Conservation (phyloP, 805 yeast species). For the Candida dajiaensis region DNA sequence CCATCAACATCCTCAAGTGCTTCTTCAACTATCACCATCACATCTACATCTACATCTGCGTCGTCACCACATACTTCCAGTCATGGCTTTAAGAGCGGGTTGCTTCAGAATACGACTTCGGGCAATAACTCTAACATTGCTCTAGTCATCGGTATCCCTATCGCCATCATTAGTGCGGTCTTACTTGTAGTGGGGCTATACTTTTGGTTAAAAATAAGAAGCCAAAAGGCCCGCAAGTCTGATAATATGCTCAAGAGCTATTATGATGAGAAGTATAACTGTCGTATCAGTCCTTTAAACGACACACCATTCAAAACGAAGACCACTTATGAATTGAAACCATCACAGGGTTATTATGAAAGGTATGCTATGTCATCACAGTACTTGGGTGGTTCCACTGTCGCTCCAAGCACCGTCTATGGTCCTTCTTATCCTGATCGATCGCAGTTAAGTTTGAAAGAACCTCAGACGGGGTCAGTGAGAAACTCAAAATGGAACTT, state of each 20-base stretch:
- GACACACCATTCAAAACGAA: slow-evolving; percentile 11
- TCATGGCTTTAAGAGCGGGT: neutral
- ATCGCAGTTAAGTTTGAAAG: slow-evolving; percentile 18
- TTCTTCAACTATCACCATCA: neutral
- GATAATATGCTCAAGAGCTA: slow-evolving; percentile 9
- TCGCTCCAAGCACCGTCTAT: neutral
- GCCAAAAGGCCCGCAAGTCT: slow-evolving; percentile 1
- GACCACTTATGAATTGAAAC: slow-evolving; percentile 12
- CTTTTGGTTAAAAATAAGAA: slow-evolving; percentile 12
- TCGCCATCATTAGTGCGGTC: slow-evolving; percentile 16
- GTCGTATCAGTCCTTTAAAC: slow-evolving; percentile 10
- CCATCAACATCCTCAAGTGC: neutral
- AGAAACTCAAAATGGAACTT: slow-evolving; percentile 17
- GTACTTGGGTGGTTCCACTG: neutral
- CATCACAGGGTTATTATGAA: neutral
- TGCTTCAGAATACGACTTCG: slow-evolving; percentile 1
- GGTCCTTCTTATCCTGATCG: neutral
- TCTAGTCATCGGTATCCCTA: slow-evolving; percentile 22
- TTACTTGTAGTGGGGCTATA: slow-evolving; percentile 10
- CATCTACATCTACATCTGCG: neutral
- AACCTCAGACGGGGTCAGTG: slow-evolving; percentile 7
- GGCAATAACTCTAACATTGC: slow-evolving; percentile 12
- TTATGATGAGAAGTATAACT: slow-evolving; percentile 22
- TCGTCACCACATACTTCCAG: neutral
- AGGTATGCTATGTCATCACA: neutral